These are phyloP conservation scores for Trichoderma sp. DNA, from an alignment of 2,329 filamentous ascomycete genomes.

Conservation along the genomic window DNA sequence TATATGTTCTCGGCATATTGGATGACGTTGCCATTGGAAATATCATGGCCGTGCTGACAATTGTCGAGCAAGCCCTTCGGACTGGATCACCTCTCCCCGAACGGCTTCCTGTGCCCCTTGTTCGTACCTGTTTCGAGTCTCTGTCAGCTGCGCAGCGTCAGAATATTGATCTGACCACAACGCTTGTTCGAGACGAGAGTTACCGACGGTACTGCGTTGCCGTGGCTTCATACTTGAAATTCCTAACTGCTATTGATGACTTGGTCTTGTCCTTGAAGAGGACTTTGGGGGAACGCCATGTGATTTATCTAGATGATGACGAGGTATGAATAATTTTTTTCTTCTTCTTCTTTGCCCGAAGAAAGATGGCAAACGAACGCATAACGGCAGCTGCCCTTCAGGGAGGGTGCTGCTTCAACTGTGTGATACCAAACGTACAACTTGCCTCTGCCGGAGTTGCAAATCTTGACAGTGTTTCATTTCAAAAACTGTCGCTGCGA, in stretches of 20 bases:
- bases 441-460: neutral
- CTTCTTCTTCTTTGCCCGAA: neutral
- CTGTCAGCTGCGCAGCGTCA: constrained; percentile 32
- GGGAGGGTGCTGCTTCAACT: neutral
- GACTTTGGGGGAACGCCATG: constrained; percentile 48
- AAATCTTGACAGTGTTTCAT: neutral
- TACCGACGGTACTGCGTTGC: constrained; percentile 54
- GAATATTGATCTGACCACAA: constrained; percentile 38
- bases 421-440: neutral
- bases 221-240: constrained; percentile 49
- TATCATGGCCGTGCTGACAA: constrained; percentile 53
- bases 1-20: constrained; percentile 44
- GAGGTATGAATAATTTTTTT: neutral
- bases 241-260: constrained; percentile 50
- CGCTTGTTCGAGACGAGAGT: constrained; percentile 46
- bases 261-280: constrained; percentile 50
- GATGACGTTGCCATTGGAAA: constrained; percentile 52
- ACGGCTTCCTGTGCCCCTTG: constrained; percentile 51
- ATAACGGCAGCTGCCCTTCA: neutral
- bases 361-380: neutral
- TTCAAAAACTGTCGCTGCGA: neutral
- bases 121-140: constrained; percentile 42
- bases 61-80: constrained; percentile 52
- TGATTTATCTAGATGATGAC: constrained; percentile 39
- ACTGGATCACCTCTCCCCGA: constrained; percentile 54